Evolutionary conservation across 2,329 filamentous ascomycete genomes (phyloP).

Genomic region (Metarhizium robertsii): DNA sequence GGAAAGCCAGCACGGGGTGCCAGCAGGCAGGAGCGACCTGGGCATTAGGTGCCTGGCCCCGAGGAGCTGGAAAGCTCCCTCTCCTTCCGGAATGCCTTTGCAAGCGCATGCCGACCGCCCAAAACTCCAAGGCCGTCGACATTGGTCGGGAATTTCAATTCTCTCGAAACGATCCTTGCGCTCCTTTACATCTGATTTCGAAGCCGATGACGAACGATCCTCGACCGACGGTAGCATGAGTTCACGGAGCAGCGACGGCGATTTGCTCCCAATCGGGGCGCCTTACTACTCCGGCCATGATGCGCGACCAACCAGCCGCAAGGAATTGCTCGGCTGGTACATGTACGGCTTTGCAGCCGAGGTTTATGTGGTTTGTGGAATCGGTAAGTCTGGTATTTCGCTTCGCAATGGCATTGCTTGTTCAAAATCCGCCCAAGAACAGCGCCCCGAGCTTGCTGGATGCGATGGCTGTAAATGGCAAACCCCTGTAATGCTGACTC

Average conservation of each 20-base stretch:
- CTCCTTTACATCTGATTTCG: slow-evolving; percentile 51
- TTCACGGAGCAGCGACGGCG: slow-evolving; percentile 26
- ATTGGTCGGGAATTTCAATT: slow-evolving; percentile 40
- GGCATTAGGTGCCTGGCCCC: background rate
- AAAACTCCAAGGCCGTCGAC: slow-evolving; percentile 29
- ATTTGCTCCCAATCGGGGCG: slow-evolving; percentile 21
- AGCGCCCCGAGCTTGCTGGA: too few species aligned
- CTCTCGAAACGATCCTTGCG: slow-evolving; percentile 46
- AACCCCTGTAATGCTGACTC: slow-evolving; percentile 5
- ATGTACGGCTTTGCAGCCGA: slow-evolving; percentile 94
- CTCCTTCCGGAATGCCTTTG: slow-evolving; percentile 5
- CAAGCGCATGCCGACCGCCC: slow-evolving; percentile 24
- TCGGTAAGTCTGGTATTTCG: slow-evolving; percentile 43
- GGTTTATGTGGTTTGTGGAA: slow-evolving; percentile 80
- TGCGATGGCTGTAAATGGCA: too few species aligned
- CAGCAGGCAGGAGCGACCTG: background rate
- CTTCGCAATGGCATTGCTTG: background rate
- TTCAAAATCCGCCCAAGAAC: too few species aligned
- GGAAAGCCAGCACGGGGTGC: background rate
- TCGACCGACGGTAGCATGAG: slow-evolving; percentile 25
- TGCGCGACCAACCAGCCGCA: slow-evolving; percentile 73
- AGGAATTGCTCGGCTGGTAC: slow-evolving; percentile 91
- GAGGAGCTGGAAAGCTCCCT: background rate
- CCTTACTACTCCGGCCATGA: slow-evolving; percentile 74
- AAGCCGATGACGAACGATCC: slow-evolving; percentile 62